These are phyloP conservation scores for Neoboletus subvelutipes DNA, from an alignment of 768 basidiomycete species.

Conservation along the genomic window DNA sequence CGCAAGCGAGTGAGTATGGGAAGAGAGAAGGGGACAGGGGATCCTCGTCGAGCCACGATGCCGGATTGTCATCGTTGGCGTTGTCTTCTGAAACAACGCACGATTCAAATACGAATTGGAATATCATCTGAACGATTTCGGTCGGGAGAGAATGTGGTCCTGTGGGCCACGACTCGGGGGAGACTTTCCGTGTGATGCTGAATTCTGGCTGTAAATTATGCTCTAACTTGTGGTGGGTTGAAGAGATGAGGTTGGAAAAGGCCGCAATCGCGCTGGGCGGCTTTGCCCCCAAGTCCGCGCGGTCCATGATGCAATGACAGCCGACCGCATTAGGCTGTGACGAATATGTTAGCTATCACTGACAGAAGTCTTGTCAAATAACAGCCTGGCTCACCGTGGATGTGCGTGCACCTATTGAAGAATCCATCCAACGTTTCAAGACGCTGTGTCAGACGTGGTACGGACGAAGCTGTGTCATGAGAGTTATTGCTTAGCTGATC, in stretches of 20 bases:
- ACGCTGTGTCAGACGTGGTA: background rate
- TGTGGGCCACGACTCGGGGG: background rate
- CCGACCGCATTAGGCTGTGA: background rate
- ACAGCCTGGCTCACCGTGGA: background rate
- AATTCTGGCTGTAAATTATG: background rate
- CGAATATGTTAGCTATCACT: background rate
- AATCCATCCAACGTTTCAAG: background rate
- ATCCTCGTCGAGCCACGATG: slow-evolving; percentile 5
- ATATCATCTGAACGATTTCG: slow-evolving; percentile 11
- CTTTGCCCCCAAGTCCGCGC: background rate
- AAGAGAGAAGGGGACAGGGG: slow-evolving; percentile 8
- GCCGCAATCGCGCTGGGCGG: slow-evolving; percentile 1
- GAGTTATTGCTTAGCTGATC: background rate
- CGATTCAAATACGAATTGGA: slow-evolving; percentile 7
- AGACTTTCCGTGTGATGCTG: background rate
- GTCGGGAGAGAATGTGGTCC: slow-evolving; percentile 10
- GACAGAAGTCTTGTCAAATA: background rate
- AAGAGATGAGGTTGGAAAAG: slow-evolving; percentile 9
- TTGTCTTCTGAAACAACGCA: background rate
- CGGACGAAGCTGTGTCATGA: background rate
- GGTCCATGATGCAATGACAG: background rate
- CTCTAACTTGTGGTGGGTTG: background rate
- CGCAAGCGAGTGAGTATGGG: slow-evolving; percentile 9
- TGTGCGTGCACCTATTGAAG: background rate
- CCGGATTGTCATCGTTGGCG: background rate